Evolutionary conservation across 768 basidiomycete species (phyloP), one percentile per base, ranked within the genome.

Genomic region (Suillus fuscotomentosus): DNA sequence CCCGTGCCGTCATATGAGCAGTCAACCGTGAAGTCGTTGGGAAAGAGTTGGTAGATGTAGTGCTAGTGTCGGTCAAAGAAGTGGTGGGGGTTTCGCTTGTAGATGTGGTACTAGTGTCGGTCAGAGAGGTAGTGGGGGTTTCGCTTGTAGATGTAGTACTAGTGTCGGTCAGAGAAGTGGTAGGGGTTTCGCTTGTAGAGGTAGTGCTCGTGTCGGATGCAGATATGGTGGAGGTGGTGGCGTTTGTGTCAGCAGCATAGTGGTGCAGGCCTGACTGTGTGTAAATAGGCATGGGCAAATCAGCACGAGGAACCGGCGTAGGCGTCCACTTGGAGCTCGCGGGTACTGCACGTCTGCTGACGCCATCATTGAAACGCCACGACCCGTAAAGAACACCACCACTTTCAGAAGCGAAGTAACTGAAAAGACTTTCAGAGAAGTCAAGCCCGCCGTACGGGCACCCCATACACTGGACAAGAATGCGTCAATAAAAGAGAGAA

Each of bases 401-500:
- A 53, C 69, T 67, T 55, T 80, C 71, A 10, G 72, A 20, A 7
- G 82, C 86, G 72, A 92, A 90, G 75, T 70, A 76, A 22, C 73
- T 61, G 77, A 94, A 93, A 56, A 93, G 80, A 48, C 87, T 86
- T n/a, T 77, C 73, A 31, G 87, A 86, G 41, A 92, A 77, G 73
- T 94, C 92, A 34, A 93, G 84, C 43, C 85, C 90, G 50, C 82
- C 83, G 63, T 76, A 83, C 17, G 84, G 84, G 72, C 91, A 93
- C 24, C 81, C 83, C 45, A 85, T 85, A 70, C 90, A 91, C 84
- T 89, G 70, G 59, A 45, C 34, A 50, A 54, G 31, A 63, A 22
- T 43, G 22, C n/a, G 22, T 66, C 4, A 70, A 57, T 1, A 13
- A 31, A 54, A 42, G 6, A 34, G 3, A 13, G 6, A 3, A n/a